A percentile compares a stretch with the other conserved stretches of the same genome.
Evolutionary conservation across 306 rosid species (phyloP).

Genomic region (Astragalus glycyphyllos): DNA sequence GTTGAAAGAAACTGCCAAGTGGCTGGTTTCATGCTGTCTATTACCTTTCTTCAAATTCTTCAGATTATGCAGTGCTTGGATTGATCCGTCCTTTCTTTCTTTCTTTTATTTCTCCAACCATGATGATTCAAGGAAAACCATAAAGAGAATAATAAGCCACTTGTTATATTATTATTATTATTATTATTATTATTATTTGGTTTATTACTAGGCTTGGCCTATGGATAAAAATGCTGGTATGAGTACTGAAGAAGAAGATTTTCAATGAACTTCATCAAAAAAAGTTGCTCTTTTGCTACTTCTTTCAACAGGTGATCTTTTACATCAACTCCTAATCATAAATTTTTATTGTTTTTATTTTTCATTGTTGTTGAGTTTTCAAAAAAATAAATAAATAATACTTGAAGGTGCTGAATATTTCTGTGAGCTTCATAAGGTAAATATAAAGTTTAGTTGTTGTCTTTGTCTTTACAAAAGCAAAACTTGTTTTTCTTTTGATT

Average conservation of each 20-base stretch:
- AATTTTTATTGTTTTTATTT: neutral
- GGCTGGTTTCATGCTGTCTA: constrained; percentile 67
- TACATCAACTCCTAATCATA: constrained; percentile 3
- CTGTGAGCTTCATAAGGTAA: constrained; percentile 31
- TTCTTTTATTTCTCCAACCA: constrained; percentile 31
- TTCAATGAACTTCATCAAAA: constrained; percentile 65
- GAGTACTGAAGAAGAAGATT: constrained; percentile 50
- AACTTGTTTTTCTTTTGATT: constrained; percentile 20
- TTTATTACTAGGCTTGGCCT: constrained; percentile 30
- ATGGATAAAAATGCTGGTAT: constrained; percentile 56
- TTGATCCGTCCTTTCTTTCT: constrained; percentile 58
- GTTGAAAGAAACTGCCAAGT: constrained; percentile 47
- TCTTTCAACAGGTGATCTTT: constrained; percentile 42
- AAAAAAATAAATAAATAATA: too few species aligned
- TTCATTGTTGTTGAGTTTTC: too few species aligned
- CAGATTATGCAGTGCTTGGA: constrained; percentile 48
- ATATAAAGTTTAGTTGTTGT: neutral
- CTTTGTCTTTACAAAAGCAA: constrained; percentile 27
- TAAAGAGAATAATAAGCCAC: constrained; percentile 27
- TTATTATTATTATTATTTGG: constrained; percentile 1
- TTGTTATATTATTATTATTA: constrained; percentile 29
- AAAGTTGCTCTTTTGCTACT: constrained; percentile 50
- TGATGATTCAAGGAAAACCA: constrained; percentile 38
- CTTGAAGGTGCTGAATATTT: constrained; percentile 9
- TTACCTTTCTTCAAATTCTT: constrained; percentile 54